Percentiles rank a stretch among this genome's conserved stretches.
These are phyloP conservation scores for Staphylotrichum tortipilum DNA, from an alignment of 495 filamentous ascomycete genomes.

Conservation along the genomic window DNA sequence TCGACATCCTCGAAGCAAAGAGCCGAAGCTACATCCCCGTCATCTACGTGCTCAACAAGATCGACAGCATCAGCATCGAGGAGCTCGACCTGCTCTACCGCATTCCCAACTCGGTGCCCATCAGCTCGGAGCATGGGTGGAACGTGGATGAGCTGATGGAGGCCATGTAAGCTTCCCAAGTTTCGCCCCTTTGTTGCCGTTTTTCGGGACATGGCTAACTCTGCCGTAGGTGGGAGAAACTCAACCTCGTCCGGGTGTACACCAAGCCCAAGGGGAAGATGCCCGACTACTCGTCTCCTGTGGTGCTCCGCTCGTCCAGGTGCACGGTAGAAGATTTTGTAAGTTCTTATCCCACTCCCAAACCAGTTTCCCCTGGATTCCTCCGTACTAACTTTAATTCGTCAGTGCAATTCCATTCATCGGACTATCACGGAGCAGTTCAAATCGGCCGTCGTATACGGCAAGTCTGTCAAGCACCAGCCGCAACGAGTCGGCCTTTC, in stretches of 20 bases:
- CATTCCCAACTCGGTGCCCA: constrained; percentile 92
- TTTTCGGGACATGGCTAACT: background rate
- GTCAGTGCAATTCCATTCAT: constrained; percentile 91
- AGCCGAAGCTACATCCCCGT: constrained; percentile 93
- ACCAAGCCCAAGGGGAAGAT: constrained; percentile 95
- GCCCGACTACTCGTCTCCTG: constrained; percentile 86
- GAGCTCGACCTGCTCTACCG: constrained; percentile 92
- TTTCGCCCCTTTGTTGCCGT: constrained; percentile 21
- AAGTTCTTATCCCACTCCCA: constrained; percentile 33
- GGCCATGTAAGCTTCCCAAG: constrained; percentile 66
- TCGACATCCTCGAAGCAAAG: constrained; percentile 94
- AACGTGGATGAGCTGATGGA: constrained; percentile 96
- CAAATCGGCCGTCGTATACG: constrained; percentile 91
- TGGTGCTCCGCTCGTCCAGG: constrained; percentile 71
- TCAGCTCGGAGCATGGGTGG: constrained; percentile 97
- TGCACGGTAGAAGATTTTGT: constrained; percentile 97
- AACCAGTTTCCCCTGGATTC: background rate
- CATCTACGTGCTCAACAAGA: constrained; percentile 98
- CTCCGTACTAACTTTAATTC: constrained; percentile 12
- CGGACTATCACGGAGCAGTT: constrained; percentile 94
- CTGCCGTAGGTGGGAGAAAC: constrained; percentile 69
- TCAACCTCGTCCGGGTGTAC: constrained; percentile 84
- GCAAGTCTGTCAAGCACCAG: constrained; percentile 96
- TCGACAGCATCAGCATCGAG: constrained; percentile 95
- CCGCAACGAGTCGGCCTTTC: constrained; percentile 87